Percentiles rank a stretch among this genome's conserved stretches.
These are phyloP conservation scores for Boechera stricta DNA, from an alignment of 345 rosid species.

Conservation along the genomic window DNA sequence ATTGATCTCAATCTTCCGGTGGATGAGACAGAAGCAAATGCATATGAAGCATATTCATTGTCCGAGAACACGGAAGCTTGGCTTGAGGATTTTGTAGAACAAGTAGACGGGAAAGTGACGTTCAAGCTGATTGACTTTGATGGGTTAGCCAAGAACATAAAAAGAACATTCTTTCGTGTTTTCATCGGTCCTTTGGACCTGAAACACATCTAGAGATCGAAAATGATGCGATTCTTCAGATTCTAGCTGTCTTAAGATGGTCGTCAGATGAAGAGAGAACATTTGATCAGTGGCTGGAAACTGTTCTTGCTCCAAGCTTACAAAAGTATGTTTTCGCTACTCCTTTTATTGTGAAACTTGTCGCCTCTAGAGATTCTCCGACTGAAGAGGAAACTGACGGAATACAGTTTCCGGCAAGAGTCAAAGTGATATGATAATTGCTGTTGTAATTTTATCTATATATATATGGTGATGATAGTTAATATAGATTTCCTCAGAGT, in stretches of 20 bases:
- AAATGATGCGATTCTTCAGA: conserved; percentile 53
- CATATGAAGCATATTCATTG: conserved; percentile 43
- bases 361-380: conserved; percentile 42
- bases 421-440: conserved; percentile 30
- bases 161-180: conserved; percentile 42
- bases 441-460: not conserved
- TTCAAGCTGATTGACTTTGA: conserved; percentile 69
- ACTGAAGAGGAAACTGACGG: conserved; percentile 50
- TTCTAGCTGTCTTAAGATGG: conserved; percentile 66
- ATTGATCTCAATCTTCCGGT: conserved; percentile 75
- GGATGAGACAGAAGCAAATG: conserved; percentile 51
- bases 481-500: conserved; percentile 22
- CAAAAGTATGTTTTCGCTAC: conserved; percentile 33
- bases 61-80: conserved; percentile 61
- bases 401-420: conserved; percentile 54
- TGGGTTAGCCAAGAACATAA: conserved; percentile 52
- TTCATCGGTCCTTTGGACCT: conserved; percentile 51
- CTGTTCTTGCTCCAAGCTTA: conserved; percentile 55
- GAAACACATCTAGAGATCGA: conserved; percentile 57
- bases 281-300: conserved; percentile 61
- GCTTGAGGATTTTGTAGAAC: conserved; percentile 59
- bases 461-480: conserved; percentile 26
- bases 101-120: conserved; percentile 56
- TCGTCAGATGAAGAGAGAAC: conserved; percentile 48
- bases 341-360: conserved; percentile 50